Conservation (phyloP, 2,329 filamentous ascomycete genomes). For the Chaetomium sp. region DNA sequence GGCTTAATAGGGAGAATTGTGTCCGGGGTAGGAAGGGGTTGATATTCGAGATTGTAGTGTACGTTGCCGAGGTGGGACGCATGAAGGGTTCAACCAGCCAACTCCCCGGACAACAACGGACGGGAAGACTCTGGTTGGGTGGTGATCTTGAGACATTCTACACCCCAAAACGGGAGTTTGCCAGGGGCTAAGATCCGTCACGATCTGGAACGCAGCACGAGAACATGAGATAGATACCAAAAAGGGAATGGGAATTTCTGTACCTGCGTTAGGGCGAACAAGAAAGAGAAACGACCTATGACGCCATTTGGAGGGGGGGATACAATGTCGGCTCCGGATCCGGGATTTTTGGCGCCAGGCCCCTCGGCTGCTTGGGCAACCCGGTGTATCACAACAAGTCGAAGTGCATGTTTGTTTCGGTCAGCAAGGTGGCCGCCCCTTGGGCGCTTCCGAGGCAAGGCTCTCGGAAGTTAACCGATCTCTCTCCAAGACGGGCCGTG, state of each 20-base stretch:
- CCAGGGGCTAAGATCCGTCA: not conserved
- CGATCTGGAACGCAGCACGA: constrained; percentile 13
- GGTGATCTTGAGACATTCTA: constrained; percentile 8
- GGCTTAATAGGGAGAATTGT: not conserved
- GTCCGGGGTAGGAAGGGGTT: not conserved
- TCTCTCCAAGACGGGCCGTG: too few species aligned
- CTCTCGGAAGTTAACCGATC: too few species aligned
- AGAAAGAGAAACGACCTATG: not conserved
- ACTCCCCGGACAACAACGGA: too few species aligned
- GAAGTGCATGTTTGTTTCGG: constrained; percentile 13
- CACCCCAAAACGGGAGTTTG: constrained; percentile 5
- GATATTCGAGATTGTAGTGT: not conserved
- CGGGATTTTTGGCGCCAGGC: constrained; percentile 15
- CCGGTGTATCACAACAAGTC: constrained; percentile 11
- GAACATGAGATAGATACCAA: constrained; percentile 21
- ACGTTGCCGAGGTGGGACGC: too few species aligned
- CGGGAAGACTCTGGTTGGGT: not conserved
- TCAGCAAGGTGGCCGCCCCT: constrained; percentile 10
- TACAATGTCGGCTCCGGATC: too few species aligned
- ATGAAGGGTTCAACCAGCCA: too few species aligned
- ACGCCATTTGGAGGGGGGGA: too few species aligned
- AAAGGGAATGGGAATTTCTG: constrained; percentile 13
- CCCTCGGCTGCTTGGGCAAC: constrained; percentile 4
- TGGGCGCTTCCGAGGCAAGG: constrained; percentile 12
- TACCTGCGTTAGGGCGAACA: not conserved